These are phyloP conservation scores for Brassica hybrid DNA, from an alignment of 441 rosid species.

Conservation along the genomic window DNA sequence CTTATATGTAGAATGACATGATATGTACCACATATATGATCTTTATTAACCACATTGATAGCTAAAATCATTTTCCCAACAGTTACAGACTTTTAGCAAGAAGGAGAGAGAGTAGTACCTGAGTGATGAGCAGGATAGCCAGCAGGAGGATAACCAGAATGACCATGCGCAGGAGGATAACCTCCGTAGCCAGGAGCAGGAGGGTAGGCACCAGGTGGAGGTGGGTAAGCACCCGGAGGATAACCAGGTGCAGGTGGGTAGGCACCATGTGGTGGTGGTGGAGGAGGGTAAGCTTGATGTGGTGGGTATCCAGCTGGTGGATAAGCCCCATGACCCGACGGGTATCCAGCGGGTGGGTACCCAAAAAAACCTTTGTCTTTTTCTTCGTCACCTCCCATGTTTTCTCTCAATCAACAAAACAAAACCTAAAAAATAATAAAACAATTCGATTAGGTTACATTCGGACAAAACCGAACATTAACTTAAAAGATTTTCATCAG, in stretches of 20 bases:
- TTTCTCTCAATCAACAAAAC: slow-evolving; percentile 22
- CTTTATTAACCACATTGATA: neutral
- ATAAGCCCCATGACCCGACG: slow-evolving; percentile 40
- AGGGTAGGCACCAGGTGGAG: slow-evolving; percentile 48
- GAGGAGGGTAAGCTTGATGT: slow-evolving; percentile 41
- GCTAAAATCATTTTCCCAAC: neutral
- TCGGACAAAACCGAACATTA: neutral
- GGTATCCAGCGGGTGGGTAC: slow-evolving; percentile 45
- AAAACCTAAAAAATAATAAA: slow-evolving; percentile 2
- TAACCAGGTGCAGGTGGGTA: slow-evolving; percentile 42
- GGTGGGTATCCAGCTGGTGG: slow-evolving; percentile 44
- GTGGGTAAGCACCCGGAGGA: slow-evolving; percentile 38
- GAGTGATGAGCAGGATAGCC: slow-evolving; percentile 57
- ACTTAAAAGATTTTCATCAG: neutral
- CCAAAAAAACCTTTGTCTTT: slow-evolving; percentile 54
- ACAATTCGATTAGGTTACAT: slow-evolving; percentile 3
- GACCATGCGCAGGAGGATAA: slow-evolving; percentile 38
- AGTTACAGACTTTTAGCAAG: neutral
- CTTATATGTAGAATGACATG: neutral
- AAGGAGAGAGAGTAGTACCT: slow-evolving; percentile 39
- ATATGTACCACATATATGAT: neutral
- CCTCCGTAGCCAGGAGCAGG: slow-evolving; percentile 41
- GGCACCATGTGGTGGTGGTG: slow-evolving; percentile 41
- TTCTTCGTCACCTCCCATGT: slow-evolving; percentile 62
- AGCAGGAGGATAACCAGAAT: slow-evolving; percentile 41